phyloP scores from a whole-genome alignment of 2,329 filamentous ascomycete species.

The Fusarium nanum region DNA sequence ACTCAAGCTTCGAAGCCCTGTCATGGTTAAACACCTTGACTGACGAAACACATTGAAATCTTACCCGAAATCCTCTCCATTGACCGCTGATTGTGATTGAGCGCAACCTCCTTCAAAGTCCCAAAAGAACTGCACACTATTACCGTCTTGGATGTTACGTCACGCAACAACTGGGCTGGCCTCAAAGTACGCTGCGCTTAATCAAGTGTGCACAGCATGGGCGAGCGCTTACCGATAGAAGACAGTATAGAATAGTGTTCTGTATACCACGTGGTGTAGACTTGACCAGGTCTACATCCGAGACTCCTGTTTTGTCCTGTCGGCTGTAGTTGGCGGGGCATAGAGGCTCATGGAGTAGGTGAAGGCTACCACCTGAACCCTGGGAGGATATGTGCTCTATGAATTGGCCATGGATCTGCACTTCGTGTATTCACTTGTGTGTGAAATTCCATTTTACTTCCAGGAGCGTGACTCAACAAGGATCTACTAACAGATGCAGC shows the following conservation, averaged over 20 bases:
- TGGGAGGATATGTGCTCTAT: neutral
- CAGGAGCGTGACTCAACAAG: neutral
- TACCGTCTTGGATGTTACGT: neutral
- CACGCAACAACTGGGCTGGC: neutral
- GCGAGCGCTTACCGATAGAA: neutral
- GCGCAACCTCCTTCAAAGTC: conserved; percentile 1
- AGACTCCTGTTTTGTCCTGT: neutral
- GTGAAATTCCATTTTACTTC: neutral
- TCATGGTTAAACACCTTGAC: neutral
- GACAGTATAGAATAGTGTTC: neutral
- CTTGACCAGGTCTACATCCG: neutral
- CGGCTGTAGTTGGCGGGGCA: neutral
- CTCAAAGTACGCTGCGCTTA: conserved; percentile 5
- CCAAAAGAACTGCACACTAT: neutral
- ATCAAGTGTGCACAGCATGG: neutral
- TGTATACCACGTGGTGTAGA: neutral
- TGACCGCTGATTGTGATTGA: conserved; percentile 24
- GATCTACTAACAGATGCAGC: neutral
- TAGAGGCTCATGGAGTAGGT: neutral
- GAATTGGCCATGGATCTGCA: neutral
- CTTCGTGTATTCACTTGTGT: neutral
- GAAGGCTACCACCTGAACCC: neutral
- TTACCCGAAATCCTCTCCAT: neutral
- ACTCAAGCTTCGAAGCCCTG: neutral
- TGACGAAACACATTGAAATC: neutral